These are phyloP conservation scores for Alliaria petiolata DNA, from an alignment of 345 rosid genomes.

Conservation along the genomic window DNA sequence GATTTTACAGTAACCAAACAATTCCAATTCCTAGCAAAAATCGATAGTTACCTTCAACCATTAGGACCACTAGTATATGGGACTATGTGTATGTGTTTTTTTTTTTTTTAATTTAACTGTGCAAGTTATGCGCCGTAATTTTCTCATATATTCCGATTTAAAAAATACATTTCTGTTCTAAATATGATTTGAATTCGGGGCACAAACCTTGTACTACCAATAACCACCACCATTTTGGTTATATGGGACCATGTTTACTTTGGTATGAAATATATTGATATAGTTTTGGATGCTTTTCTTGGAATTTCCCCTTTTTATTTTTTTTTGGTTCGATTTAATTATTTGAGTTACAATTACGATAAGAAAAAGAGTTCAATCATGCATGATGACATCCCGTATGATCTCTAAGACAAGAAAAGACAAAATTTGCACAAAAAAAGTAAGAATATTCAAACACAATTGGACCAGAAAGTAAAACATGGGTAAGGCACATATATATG, in stretches of 20 bases:
- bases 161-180: no score
- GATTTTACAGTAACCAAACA: neutral
- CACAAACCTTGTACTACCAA: no score
- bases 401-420: slow-evolving; percentile 27
- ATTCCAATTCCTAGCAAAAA: no score
- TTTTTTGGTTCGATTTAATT: neutral
- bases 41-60: neutral
- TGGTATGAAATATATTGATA: neutral
- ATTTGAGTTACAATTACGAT: slow-evolving; percentile 20
- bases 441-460: slow-evolving; percentile 26
- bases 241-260: neutral
- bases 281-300: neutral
- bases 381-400: slow-evolving; percentile 27
- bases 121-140: no score
- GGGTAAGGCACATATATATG: slow-evolving; percentile 22
- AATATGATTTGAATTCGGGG: no score
- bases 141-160: no score
- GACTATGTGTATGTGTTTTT: no score
- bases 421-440: slow-evolving; percentile 31
- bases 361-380: slow-evolving; percentile 19
- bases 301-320: neutral
- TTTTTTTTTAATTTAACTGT: no score
- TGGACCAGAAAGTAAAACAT: slow-evolving; percentile 28
- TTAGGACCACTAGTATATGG: neutral
- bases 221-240: no score